Base-by-base conservation (phyloP, 192 early-diverging fungal genomes). In the Coemansia sp. region DNA sequence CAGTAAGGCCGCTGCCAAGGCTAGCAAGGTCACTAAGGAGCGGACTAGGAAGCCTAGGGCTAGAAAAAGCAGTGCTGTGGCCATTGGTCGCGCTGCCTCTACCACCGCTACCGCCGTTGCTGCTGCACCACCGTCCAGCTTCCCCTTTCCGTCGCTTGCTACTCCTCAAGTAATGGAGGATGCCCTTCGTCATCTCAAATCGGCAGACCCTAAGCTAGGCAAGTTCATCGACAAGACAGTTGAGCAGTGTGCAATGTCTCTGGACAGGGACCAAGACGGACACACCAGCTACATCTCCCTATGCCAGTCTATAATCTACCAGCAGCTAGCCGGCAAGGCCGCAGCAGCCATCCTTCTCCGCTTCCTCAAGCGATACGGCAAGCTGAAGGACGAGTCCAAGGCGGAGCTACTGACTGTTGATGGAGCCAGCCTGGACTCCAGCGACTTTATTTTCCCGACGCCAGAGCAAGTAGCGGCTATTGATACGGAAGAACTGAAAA, bases 281-380 rank as follows among this genome's bases (percentile, higher is more conserved):
- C 59, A 79, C n/a, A 67, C 68, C 0, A 76, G 80, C 65, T 73
- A 75, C 50, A 43, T 77, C 0, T 69, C 76, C 21, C 34, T 85
- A 16, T 48, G 56, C 34, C 63, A 84, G 51, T 73, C 87, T 3
- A 87, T 92, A 39, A 77, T 92, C 37, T 90, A 85, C 62, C 90
- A 92, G 70, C 90, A 92, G 77, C 77, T 92, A 21, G 76, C 79
- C 13, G 91, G 91, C 16, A 87, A 85, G 37, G 91, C 89, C 6
- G 89, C 88, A 1, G 69, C 76, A 6, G 68, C 88, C 5, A 92
- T 92, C 62, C 60, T 76, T 9, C 60, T 76, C 1, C 57, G 81
- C 45, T 90, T 89, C 43, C 38, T 92, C 23, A 70, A 67, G 20
- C 69, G 80, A 8, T 90, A 86, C 46, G 79, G 82, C n/a, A 60